These are phyloP conservation scores for Claviceps paspali DNA, from an alignment of 2,329 filamentous ascomycete species.

Conservation along the genomic window DNA sequence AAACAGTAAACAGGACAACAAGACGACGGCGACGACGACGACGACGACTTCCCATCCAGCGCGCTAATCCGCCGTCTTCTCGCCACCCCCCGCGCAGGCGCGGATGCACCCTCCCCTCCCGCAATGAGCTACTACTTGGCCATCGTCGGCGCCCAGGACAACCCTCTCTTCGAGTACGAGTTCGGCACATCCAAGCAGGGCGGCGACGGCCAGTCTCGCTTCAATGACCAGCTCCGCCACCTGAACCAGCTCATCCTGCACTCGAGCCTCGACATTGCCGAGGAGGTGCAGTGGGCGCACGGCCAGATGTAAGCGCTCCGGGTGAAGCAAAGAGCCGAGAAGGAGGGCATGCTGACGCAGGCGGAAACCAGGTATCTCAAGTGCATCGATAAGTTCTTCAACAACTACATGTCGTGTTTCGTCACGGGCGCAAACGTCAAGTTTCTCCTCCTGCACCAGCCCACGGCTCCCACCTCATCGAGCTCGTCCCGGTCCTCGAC, in stretches of 20 bases:
- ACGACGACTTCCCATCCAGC: background rate
- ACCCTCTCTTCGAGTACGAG: constrained; percentile 89
- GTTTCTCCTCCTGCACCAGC: constrained; percentile 87
- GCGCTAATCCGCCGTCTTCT: background rate
- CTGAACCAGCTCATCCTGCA: constrained; percentile 98
- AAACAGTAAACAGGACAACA: too few relatives aligned
- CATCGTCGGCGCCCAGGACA: constrained; percentile 89
- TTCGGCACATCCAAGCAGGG: constrained; percentile 95
- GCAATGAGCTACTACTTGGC: constrained; percentile 97
- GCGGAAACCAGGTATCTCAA: constrained; percentile 92
- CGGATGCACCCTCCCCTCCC: constrained; percentile 3
- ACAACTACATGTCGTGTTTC: constrained; percentile 89
- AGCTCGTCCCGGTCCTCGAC: constrained; percentile 42
- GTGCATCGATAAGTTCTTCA: constrained; percentile 91
- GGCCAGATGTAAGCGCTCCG: constrained; percentile 81
- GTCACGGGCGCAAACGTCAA: constrained; percentile 84
- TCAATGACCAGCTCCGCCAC: constrained; percentile 74
- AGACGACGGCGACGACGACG: too few relatives aligned
- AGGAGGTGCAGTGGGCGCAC: constrained; percentile 88
- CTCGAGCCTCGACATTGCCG: constrained; percentile 83
- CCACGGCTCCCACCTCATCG: constrained; percentile 29
- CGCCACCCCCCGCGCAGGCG: background rate
- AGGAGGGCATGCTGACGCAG: too few relatives aligned
- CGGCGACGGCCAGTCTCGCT: constrained; percentile 81
- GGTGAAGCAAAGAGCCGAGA: too few relatives aligned